A percentile compares a stretch with the other conserved stretches of the same genome.
Evolutionary conservation across 106 monocot genomes (phyloP).

Genomic region (Dioscorea dumetorum): DNA sequence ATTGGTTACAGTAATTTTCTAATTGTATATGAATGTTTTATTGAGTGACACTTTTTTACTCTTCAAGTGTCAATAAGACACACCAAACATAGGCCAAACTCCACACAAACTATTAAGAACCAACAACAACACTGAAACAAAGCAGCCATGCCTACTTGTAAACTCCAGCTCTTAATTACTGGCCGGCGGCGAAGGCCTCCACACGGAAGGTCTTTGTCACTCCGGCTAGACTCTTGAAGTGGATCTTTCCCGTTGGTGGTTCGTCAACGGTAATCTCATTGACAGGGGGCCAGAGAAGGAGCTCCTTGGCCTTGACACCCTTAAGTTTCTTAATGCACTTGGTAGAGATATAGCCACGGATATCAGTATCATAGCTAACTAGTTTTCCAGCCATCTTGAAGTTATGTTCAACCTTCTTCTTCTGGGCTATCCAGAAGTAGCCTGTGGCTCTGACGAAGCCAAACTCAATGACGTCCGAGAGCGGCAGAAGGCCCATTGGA

Average conservation of each 20-base stretch:
- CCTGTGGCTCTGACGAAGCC: constrained; percentile 9
- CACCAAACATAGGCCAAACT: too few species aligned
- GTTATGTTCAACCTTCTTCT: constrained; percentile 13
- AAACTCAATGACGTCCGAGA: constrained; percentile 1
- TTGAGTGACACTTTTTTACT: too few species aligned
- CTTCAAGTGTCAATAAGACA: too few species aligned
- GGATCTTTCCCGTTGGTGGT: background rate
- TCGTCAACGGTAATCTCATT: constrained; percentile 20
- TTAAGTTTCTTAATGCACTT: constrained; percentile 19
- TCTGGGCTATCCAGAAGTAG: constrained; percentile 12
- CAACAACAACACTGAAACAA: too few species aligned
- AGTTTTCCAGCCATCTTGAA: constrained; percentile 14
- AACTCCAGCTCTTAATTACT: background rate
- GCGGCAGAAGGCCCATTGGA: constrained; percentile 14
- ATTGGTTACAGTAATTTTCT: too few species aligned
- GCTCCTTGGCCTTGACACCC: constrained; percentile 20
- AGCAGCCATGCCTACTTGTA: too few species aligned
- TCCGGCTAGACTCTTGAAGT: constrained; percentile 22
- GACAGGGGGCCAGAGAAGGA: constrained; percentile 5
- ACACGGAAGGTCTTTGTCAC: constrained; percentile 14
- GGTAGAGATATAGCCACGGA: constrained; percentile 3
- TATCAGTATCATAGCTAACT: constrained; percentile 13
- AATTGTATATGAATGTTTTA: too few species aligned
- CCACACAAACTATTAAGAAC: too few species aligned
- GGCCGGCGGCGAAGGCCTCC: constrained; percentile 6